Conservation (phyloP, 129 eudicot genomes). For the Artemisia argyi region DNA sequence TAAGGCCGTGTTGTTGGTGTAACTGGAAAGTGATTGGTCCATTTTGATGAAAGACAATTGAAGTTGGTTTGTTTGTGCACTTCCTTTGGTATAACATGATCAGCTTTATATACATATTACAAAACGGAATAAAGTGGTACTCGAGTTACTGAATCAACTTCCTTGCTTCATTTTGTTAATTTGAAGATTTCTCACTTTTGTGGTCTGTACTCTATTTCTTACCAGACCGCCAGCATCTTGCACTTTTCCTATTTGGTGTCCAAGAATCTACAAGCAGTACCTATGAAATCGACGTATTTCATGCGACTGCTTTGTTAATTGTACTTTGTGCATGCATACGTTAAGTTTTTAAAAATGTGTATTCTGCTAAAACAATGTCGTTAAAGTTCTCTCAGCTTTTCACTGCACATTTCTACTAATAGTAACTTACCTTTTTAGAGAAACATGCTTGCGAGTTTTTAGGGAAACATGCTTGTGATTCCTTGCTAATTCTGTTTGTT, state of each 20-base stretch:
- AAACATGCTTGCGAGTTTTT: too few relatives aligned
- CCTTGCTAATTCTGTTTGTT: constrained; percentile 28
- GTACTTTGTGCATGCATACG: constrained; percentile 16
- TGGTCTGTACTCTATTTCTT: constrained; percentile 29
- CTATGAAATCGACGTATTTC: not conserved
- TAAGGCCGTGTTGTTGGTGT: constrained; percentile 25
- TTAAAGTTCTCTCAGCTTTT: not conserved
- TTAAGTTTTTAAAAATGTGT: constrained; percentile 2
- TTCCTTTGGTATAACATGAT: constrained; percentile 4
- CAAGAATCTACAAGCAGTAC: too few relatives aligned
- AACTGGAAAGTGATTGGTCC: constrained; percentile 33
- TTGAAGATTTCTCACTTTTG: constrained; percentile 45
- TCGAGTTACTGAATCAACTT: constrained; percentile 51
- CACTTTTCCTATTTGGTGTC: too few relatives aligned
- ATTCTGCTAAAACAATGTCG: not conserved
- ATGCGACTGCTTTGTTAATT: constrained; percentile 11
- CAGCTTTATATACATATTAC: constrained; percentile 27
- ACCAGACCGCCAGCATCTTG: too few relatives aligned
- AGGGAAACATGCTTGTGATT: constrained; percentile 16
- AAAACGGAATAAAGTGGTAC: constrained; percentile 49
- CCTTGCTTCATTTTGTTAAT: constrained; percentile 55
- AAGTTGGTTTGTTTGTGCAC: constrained; percentile 20
- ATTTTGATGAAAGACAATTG: constrained; percentile 12
- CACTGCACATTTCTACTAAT: not conserved
- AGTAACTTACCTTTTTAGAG: constrained; percentile 2